Percentiles rank a stretch among this genome's conserved stretches.
Evolutionary conservation across 129 eudicot genomes (phyloP).

Genomic region (Helianthus tuberosus): DNA sequence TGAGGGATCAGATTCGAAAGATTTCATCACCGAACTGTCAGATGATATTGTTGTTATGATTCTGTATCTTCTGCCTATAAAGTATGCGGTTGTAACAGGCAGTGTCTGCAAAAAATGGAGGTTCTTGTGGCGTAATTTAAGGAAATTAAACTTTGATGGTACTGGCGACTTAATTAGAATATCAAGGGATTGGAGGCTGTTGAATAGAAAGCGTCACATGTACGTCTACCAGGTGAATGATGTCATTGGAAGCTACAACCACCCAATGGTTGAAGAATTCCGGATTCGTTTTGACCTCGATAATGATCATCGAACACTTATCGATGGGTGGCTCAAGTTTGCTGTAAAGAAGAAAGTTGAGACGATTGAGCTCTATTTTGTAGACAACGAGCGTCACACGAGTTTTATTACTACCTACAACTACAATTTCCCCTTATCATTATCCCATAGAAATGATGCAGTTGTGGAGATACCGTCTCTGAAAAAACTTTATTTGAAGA

Average conservation of each 20-base stretch:
- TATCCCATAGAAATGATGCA: not conserved
- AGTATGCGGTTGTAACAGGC: constrained; percentile 48
- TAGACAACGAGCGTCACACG: not conserved
- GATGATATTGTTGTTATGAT: constrained; percentile 48
- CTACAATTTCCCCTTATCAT: constrained; percentile 1
- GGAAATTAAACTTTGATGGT: constrained; percentile 36
- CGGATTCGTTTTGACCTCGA: not conserved
- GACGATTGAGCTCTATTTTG: constrained; percentile 17
- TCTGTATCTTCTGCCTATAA: constrained; percentile 36
- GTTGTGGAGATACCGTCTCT: constrained; percentile 13
- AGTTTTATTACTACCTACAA: too few species aligned
- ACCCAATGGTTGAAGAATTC: not conserved
- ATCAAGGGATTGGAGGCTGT: not conserved
- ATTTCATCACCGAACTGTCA: constrained; percentile 35
- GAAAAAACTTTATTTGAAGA: constrained; percentile 33
- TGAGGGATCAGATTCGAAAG: constrained; percentile 20
- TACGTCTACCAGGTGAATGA: constrained; percentile 43
- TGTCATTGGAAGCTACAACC: constrained; percentile 27
- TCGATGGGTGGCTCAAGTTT: constrained; percentile 21
- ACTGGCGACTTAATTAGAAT: constrained; percentile 21
- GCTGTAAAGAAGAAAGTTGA: constrained; percentile 7
- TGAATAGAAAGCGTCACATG: constrained; percentile 4
- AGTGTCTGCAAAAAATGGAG: constrained; percentile 41
- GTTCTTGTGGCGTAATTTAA: constrained; percentile 38
- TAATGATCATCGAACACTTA: not conserved